Conservation (phyloP, 1,284 basidiomycete genomes). For the Rhodotorula glutinis region DNA sequence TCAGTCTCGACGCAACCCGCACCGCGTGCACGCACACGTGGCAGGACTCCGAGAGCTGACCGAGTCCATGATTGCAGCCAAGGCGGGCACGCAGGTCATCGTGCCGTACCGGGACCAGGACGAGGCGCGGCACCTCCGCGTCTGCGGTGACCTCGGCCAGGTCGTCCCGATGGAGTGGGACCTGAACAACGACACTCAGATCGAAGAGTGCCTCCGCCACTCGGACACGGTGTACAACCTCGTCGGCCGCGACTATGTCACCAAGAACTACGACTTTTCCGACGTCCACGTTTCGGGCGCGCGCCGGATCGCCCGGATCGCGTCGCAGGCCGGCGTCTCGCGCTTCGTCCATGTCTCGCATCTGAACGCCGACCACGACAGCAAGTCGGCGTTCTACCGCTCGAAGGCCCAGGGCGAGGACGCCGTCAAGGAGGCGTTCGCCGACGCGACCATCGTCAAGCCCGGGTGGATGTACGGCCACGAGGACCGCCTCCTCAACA, state of each 20-base stretch:
- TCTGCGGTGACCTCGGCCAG: constrained; percentile 95
- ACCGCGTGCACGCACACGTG: neutral
- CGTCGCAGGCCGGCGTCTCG: constrained; percentile 71
- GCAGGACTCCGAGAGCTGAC: neutral
- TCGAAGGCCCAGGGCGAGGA: constrained; percentile 89
- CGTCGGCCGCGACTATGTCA: constrained; percentile 84
- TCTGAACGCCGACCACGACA: constrained; percentile 79
- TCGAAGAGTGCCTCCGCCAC: constrained; percentile 88
- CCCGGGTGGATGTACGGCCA: constrained; percentile 84
- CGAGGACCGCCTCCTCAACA: constrained; percentile 92
- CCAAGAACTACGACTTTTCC: constrained; percentile 80
- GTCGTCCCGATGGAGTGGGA: constrained; percentile 98
- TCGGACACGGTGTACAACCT: constrained; percentile 98
- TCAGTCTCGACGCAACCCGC: constrained; percentile 50
- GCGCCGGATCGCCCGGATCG: constrained; percentile 68
- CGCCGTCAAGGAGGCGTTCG: constrained; percentile 78
- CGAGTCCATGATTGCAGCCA: constrained; percentile 55
- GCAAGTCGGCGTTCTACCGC: constrained; percentile 78
- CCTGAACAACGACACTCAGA: constrained; percentile 78
- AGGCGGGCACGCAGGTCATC: constrained; percentile 88
- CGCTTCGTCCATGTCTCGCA: constrained; percentile 94
- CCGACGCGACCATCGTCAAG: constrained; percentile 82
- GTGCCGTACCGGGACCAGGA: constrained; percentile 96
- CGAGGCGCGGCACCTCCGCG: constrained; percentile 82
- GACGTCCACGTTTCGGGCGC: constrained; percentile 74